Evolutionary conservation across 2,329 filamentous ascomycete genomes (phyloP).

Genomic region (Beauveria sp.): DNA sequence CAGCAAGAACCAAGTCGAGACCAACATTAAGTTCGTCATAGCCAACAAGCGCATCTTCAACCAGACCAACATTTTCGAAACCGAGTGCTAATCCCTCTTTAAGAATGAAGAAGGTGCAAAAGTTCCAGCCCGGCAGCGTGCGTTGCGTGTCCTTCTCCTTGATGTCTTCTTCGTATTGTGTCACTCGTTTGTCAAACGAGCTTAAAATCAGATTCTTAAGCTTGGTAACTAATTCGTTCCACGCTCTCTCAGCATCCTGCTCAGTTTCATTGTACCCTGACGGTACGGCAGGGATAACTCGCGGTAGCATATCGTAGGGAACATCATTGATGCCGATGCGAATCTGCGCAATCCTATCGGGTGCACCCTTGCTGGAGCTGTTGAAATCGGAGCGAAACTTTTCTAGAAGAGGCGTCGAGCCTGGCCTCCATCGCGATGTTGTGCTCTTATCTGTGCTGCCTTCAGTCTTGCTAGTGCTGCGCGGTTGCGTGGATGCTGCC

Average conservation of each 20-base stretch:
- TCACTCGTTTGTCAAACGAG: constrained; percentile 85
- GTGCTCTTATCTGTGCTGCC: constrained; percentile 57
- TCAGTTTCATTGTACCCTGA: constrained; percentile 61
- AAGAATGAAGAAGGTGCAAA: constrained; percentile 96
- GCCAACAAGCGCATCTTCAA: constrained; percentile 88
- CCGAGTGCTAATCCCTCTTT: constrained; percentile 92
- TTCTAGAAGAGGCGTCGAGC: constrained; percentile 77
- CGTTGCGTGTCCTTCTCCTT: constrained; percentile 87
- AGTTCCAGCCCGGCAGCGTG: constrained; percentile 91
- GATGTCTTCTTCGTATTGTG: constrained; percentile 95
- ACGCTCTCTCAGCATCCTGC: constrained; percentile 73
- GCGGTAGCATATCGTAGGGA: constrained; percentile 55
- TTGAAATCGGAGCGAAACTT: constrained; percentile 90
- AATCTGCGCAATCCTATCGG: constrained; percentile 79
- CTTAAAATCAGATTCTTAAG: constrained; percentile 80
- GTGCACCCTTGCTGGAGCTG: constrained; percentile 56
- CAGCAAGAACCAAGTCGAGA: constrained; percentile 72
- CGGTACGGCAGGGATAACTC: constrained; percentile 55
- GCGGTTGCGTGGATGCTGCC: constrained; percentile 68
- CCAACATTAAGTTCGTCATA: constrained; percentile 92
- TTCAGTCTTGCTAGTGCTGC: constrained; percentile 50
- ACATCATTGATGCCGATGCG: constrained; percentile 66
- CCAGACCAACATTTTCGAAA: constrained; percentile 91
- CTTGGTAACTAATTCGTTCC: constrained; percentile 77
- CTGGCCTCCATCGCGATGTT: constrained; percentile 68